Evolutionary conservation across 1,284 basidiomycete genomes (phyloP).

Genomic region (Puccinia coronata): DNA sequence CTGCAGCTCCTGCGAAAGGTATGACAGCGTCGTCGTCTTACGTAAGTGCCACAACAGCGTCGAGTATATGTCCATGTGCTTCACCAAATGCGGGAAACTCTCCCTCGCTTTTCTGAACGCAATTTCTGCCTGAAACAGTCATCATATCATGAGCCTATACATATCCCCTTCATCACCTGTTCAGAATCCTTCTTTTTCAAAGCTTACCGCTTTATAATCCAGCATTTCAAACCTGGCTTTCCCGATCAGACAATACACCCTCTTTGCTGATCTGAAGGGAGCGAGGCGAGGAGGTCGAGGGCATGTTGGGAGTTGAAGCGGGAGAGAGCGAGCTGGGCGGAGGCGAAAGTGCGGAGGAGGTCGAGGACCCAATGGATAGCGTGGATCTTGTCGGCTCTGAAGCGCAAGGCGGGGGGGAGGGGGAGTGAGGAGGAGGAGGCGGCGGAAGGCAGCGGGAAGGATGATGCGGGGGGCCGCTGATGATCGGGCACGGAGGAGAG

Average conservation of each 20-base stretch:
- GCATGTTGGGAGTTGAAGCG: slow-evolving; percentile 74
- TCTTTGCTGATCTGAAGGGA: slow-evolving; percentile 76
- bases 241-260: slow-evolving; percentile 73
- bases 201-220: slow-evolving; percentile 74
- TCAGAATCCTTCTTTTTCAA: no score
- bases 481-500: not conserved
- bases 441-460: not conserved
- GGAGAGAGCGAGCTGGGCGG: slow-evolving; percentile 71
- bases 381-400: slow-evolving; percentile 64
- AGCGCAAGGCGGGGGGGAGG: not conserved
- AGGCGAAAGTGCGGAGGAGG: slow-evolving; percentile 76
- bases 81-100: slow-evolving; percentile 79
- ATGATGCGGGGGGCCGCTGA: no score
- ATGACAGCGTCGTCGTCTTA: slow-evolving; percentile 75
- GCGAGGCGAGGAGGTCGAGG: slow-evolving; percentile 70
- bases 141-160: no score
- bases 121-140: slow-evolving; percentile 67
- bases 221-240: slow-evolving; percentile 81
- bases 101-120: slow-evolving; percentile 76
- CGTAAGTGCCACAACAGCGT: slow-evolving; percentile 90
- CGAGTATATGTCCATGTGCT: slow-evolving; percentile 90
- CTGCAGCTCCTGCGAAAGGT: slow-evolving; percentile 83
- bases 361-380: slow-evolving; percentile 81
- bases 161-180: no score
- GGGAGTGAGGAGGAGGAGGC: not conserved